These are phyloP conservation scores for Brassica cretica DNA, from an alignment of 345 rosid species.

Conservation along the genomic window DNA sequence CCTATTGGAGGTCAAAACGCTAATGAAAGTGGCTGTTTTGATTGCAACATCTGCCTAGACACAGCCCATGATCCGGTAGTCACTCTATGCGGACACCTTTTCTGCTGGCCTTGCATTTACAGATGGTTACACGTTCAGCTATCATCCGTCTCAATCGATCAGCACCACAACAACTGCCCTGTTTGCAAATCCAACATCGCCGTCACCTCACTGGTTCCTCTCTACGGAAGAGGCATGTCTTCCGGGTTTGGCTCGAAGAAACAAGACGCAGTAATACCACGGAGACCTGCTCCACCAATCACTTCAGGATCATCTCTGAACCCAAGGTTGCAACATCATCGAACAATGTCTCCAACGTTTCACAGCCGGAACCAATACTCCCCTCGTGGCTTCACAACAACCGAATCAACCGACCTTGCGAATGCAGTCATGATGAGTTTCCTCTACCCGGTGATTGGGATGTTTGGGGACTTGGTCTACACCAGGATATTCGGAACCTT, in stretches of 20 bases:
- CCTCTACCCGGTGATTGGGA: conserved; percentile 53
- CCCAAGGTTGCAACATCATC: conserved; percentile 28
- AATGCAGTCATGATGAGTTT: conserved; percentile 47
- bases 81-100: conserved; percentile 85
- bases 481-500: conserved; percentile 55
- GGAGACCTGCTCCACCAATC: conserved; percentile 53
- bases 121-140: conserved; percentile 41
- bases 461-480: conserved; percentile 63
- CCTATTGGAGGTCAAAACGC: conserved; percentile 24
- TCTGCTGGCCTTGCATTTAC: conserved; percentile 89
- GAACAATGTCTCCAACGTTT: conserved; percentile 28
- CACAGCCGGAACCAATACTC: conserved; percentile 21
- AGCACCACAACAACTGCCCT: conserved; percentile 58
- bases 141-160: conserved; percentile 45
- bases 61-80: conserved; percentile 72
- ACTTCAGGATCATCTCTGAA: neutral
- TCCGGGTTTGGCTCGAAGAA: neutral
- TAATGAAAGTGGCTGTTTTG: conserved; percentile 48
- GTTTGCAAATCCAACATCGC: conserved; percentile 79
- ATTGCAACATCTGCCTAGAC: conserved; percentile 82
- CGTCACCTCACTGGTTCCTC: conserved; percentile 72
- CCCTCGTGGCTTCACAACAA: conserved; percentile 43
- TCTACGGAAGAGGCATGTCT: conserved; percentile 74
- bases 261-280: conserved; percentile 48
- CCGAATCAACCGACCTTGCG: conserved; percentile 47